Base-by-base conservation (phyloP, 306 rosid genomes). In the Lotus japonicus region DNA sequence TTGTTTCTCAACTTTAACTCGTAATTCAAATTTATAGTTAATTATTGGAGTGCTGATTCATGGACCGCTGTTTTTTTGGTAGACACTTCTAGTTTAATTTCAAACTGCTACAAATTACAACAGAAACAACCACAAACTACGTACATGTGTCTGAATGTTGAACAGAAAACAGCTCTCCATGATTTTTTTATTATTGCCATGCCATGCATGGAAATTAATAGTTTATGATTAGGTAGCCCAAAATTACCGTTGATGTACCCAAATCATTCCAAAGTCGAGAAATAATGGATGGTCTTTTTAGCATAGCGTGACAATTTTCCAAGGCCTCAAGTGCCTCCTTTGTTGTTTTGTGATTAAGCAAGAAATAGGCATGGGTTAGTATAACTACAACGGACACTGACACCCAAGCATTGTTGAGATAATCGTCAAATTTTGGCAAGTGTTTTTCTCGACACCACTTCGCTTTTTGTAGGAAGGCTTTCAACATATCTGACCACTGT, bases 261-360 rank as follows among this genome's bases (percentile, higher is more conserved):
- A 80, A 43, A 72, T 89, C 96, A 35, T 89, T 86, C 66, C 73
- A 74, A 11, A 86, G 85, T 26, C 92, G 79, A 39, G 84, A 84
- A 64, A 83, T 81, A 4, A 18, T n/a, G 41, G 88, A 79, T 0
- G 91, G 81, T 31, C 59, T 59, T 4, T 55, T 62, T 28, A 82
- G 13, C 19, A 83, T 69, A 38, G 66, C 15, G 6, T 80, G 85
- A 56, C 10, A 51, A 16, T 70, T 77, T 6, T 71, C 45, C 41
- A 84, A 61, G 64, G 66, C 38, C 2, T 65, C 50, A 36, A 84
- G 78, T 35, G 72, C 76, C n/a, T 76, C 74, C 14, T 80, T 50
- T 16, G 92, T 72, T 53, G 69, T 56, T 26, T n/a, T 74, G 36
- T 42, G 69, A 11, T 69, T 75, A 49, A 76, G 21, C 1, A 84